Evolutionary conservation across 768 basidiomycete genomes (phyloP).

Genomic region (Obba rivulosa): DNA sequence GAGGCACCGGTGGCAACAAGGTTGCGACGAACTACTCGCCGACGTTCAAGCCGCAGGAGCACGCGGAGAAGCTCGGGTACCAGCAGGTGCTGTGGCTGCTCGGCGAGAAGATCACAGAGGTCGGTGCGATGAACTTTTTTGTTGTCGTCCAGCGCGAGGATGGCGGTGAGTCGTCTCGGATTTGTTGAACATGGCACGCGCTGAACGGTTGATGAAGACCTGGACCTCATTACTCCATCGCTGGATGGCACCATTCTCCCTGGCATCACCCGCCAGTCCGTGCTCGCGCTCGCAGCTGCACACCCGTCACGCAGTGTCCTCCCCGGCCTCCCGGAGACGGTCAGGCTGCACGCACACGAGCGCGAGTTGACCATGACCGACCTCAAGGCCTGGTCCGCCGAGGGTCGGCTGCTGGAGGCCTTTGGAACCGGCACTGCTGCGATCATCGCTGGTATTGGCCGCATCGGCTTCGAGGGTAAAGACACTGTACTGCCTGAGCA

Average conservation of each 20-base stretch:
- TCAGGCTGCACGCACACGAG: constrained; percentile 36
- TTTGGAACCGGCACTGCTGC: constrained; percentile 86
- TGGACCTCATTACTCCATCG: constrained; percentile 84
- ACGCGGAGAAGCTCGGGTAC: constrained; percentile 46
- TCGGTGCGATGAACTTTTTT: constrained; percentile 56
- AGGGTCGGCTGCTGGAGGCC: constrained; percentile 72
- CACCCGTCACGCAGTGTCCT: constrained; percentile 38
- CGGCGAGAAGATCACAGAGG: constrained; percentile 35
- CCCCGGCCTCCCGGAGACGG: constrained; percentile 39
- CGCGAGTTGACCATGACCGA: constrained; percentile 40
- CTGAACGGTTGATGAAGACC: constrained; percentile 31
- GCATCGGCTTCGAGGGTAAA: constrained; percentile 66
- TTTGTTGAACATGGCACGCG: neutral
- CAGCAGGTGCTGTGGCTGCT: constrained; percentile 54
- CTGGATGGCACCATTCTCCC: constrained; percentile 91
- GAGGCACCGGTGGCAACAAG: constrained; percentile 55
- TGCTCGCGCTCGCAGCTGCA: constrained; percentile 63
- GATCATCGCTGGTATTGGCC: constrained; percentile 65
- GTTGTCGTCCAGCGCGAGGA: constrained; percentile 40
- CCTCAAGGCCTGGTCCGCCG: constrained; percentile 35
- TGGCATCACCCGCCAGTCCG: constrained; percentile 86
- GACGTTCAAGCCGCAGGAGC: constrained; percentile 39
- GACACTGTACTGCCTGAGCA: constrained; percentile 62
- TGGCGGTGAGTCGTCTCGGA: constrained; percentile 23
- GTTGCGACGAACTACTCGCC: constrained; percentile 39